Percentiles rank a stretch among this genome's conserved stretches.
These are phyloP conservation scores for Candida ficus DNA, from an alignment of 805 yeast genomes.

Conservation along the genomic window DNA sequence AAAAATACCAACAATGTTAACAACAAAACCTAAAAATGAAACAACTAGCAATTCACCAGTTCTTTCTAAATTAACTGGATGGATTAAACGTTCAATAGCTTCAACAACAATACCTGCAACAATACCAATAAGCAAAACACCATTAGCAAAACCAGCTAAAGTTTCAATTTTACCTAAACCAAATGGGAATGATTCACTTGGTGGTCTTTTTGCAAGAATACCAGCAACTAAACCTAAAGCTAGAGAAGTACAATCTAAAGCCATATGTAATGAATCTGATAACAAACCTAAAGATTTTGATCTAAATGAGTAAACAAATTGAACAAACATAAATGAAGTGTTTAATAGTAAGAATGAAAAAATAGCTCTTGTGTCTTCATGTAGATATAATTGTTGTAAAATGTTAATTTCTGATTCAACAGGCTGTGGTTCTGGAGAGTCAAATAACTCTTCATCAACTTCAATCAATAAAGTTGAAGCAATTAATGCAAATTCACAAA, in stretches of 20 bases:
- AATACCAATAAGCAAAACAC: slow-evolving; percentile 80
- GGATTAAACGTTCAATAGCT: slow-evolving; percentile 72
- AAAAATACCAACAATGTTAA: slow-evolving; percentile 86
- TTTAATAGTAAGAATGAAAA: slow-evolving; percentile 82
- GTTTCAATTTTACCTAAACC: slow-evolving; percentile 84
- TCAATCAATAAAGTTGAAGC: slow-evolving; percentile 11
- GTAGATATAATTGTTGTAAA: slow-evolving; percentile 21
- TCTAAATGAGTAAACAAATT: slow-evolving; percentile 83
- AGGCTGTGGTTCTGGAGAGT: background rate
- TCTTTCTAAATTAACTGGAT: slow-evolving; percentile 72
- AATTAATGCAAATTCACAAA: slow-evolving; percentile 14
- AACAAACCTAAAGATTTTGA: slow-evolving; percentile 88
- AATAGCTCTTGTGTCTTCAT: slow-evolving; percentile 79
- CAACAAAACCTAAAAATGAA: slow-evolving; percentile 76
- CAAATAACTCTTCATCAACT: slow-evolving; percentile 12
- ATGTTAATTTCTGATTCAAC: slow-evolving; percentile 11
- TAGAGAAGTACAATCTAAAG: slow-evolving; percentile 87
- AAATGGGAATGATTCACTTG: slow-evolving; percentile 74
- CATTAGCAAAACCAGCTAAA: slow-evolving; percentile 93
- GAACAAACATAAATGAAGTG: slow-evolving; percentile 91
- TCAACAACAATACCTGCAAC: slow-evolving; percentile 85
- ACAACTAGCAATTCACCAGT: slow-evolving; percentile 85
- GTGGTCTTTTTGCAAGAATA: slow-evolving; percentile 50
- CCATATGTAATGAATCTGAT: slow-evolving; percentile 95
- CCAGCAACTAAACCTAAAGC: slow-evolving; percentile 89